phyloP scores from a whole-genome alignment of 495 filamentous ascomycete species.

The Trichoderma reesei region DNA sequence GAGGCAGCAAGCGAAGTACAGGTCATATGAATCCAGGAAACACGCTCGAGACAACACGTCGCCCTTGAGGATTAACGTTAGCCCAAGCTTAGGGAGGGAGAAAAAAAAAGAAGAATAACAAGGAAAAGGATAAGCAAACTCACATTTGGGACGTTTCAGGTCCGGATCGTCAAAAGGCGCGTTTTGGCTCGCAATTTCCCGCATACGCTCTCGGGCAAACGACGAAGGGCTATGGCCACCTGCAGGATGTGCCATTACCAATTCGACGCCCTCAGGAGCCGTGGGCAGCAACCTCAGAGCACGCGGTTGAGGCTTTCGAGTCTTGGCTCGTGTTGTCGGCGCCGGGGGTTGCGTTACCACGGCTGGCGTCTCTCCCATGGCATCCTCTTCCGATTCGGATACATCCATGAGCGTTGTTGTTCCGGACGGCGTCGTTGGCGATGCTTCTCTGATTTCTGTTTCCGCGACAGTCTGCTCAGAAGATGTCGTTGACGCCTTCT shows the following conservation, averaged over 20 bases:
- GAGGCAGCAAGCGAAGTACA: not conserved
- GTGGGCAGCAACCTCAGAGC: slow-evolving; percentile 4
- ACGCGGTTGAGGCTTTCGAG: slow-evolving; percentile 10
- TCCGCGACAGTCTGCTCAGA: slow-evolving; percentile 1
- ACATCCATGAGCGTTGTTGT: not conserved
- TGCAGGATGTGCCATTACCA: not conserved
- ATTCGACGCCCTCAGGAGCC: slow-evolving; percentile 1
- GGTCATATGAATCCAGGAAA: slow-evolving; percentile 12
- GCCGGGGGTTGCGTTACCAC: not conserved
- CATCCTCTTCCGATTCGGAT: not conserved
- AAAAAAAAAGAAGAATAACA: not conserved
- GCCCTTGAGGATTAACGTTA: slow-evolving; percentile 2
- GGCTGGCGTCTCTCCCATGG: not conserved
- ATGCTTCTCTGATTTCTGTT: not conserved
- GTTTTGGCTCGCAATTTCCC: slow-evolving; percentile 20
- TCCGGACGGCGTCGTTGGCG: not conserved
- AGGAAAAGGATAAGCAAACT: not conserved
- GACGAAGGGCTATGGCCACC: slow-evolving; percentile 11
- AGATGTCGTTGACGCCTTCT: not conserved
- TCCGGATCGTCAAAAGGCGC: slow-evolving; percentile 12
- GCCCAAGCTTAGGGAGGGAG: not conserved
- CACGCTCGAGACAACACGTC: slow-evolving; percentile 2
- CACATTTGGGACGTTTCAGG: slow-evolving; percentile 9
- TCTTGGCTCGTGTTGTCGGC: not conserved
- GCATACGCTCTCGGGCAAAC: slow-evolving; percentile 22